phyloP scores from a whole-genome alignment of 805 yeast species.

The Ogataea kodamae region DNA sequence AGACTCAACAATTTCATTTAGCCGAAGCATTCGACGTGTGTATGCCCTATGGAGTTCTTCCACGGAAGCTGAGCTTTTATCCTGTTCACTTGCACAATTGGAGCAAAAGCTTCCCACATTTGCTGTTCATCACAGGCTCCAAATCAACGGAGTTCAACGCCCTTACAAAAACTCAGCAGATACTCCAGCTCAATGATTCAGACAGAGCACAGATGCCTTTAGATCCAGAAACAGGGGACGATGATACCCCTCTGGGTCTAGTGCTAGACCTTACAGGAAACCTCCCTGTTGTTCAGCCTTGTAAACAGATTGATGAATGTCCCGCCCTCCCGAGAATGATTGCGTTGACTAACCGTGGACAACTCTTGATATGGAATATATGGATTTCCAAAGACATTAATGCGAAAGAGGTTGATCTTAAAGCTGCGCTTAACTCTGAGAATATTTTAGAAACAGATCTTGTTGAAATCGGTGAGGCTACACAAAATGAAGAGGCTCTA shows the following conservation, averaged over 20 bases:
- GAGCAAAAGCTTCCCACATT: constrained; percentile 30
- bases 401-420: constrained; percentile 26
- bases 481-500: too few species aligned
- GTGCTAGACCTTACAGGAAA: constrained; percentile 54
- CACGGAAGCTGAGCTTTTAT: constrained; percentile 48
- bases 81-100: constrained; percentile 39
- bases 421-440: too few species aligned
- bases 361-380: constrained; percentile 59
- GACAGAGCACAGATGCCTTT: constrained; percentile 73
- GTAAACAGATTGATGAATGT: constrained; percentile 53
- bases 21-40: constrained; percentile 31
- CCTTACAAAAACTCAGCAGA: constrained; percentile 34
- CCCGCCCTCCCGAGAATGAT: constrained; percentile 64
- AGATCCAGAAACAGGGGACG: constrained; percentile 60
- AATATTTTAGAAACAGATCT: too few species aligned
- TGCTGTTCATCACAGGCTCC: constrained; percentile 54
- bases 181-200: constrained; percentile 61
- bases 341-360: constrained; percentile 61
- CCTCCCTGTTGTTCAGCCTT: constrained; percentile 48
- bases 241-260: constrained; percentile 69
- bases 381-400: constrained; percentile 54
- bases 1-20: constrained; percentile 10
- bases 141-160: constrained; percentile 62
- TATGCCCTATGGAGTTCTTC: constrained; percentile 47
- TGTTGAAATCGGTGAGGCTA: background rate